A percentile compares a stretch with the other conserved stretches of the same genome.
phyloP scores from a whole-genome alignment of 495 filamentous ascomycete genomes.

The Hypoxylon fragiforme region DNA sequence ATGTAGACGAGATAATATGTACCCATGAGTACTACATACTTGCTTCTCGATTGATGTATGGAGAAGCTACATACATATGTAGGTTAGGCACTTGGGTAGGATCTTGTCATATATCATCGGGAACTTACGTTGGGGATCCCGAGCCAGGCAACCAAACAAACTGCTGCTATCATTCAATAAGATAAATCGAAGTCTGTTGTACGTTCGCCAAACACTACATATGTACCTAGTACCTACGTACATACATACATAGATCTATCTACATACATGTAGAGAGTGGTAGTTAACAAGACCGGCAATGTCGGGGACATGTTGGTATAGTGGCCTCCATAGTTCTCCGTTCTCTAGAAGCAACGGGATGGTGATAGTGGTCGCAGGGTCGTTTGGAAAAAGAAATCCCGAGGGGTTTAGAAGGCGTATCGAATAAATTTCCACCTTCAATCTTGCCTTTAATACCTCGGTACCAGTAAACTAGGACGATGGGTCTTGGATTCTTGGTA shows the following conservation, averaged over 20 bases:
- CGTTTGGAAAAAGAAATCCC: neutral
- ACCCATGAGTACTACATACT: constrained; percentile 2
- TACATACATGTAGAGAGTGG: too few relatives aligned
- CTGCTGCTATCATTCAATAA: too few relatives aligned
- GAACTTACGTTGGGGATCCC: constrained; percentile 11
- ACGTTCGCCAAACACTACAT: too few relatives aligned
- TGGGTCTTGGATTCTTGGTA: constrained; percentile 5
- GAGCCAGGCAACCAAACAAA: too few relatives aligned
- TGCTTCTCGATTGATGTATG: constrained; percentile 4
- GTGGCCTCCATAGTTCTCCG: neutral
- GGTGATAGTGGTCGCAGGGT: neutral
- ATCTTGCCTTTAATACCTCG: constrained; percentile 10
- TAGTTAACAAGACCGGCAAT: neutral
- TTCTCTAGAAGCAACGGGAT: constrained; percentile 10
- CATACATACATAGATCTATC: too few relatives aligned
- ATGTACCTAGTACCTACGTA: too few relatives aligned
- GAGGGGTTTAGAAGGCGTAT: constrained; percentile 11
- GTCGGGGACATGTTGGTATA: neutral
- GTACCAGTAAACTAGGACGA: constrained; percentile 18
- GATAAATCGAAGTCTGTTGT: too few relatives aligned
- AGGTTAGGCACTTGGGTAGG: too few relatives aligned
- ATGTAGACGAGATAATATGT: neutral
- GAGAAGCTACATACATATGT: too few relatives aligned
- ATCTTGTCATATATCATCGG: constrained; percentile 12
- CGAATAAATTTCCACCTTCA: neutral